These are phyloP conservation scores for Trichoderma koningiopsis DNA, from an alignment of 2,329 filamentous ascomycete genomes.

Conservation along the genomic window DNA sequence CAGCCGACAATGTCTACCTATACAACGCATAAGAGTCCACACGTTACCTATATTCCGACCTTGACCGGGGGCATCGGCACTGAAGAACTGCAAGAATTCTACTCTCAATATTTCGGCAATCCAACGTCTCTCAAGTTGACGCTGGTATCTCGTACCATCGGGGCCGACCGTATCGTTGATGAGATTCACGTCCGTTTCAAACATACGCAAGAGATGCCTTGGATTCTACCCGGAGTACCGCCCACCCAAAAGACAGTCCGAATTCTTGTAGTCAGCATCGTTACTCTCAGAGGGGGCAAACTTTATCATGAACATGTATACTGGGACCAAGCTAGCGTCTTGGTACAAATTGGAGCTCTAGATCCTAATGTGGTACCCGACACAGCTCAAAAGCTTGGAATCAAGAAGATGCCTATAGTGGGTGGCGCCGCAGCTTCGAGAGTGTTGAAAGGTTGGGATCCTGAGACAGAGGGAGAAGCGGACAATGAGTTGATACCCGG, in stretches of 20 bases:
- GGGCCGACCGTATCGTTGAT: conserved; percentile 65
- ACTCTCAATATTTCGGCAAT: conserved; percentile 66
- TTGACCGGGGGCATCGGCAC: conserved; percentile 65
- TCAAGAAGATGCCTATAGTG: conserved; percentile 44
- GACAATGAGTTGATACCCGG: conserved; percentile 46
- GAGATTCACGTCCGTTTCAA: conserved; percentile 63
- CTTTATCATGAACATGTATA: conserved; percentile 65
- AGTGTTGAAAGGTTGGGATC: conserved; percentile 39
- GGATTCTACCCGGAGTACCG: conserved; percentile 62
- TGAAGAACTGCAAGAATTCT: conserved; percentile 61
- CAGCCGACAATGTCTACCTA: conserved; percentile 63
- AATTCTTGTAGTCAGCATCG: conserved; percentile 61
- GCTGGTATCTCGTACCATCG: conserved; percentile 65
- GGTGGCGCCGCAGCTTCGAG: conserved; percentile 44
- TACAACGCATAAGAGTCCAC: conserved; percentile 63
- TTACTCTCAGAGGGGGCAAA: conserved; percentile 60
- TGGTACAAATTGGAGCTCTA: conserved; percentile 61
- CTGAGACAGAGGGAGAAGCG: conserved; percentile 45
- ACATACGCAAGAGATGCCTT: conserved; percentile 59
- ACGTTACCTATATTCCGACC: conserved; percentile 70
- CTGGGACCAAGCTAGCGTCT: conserved; percentile 64
- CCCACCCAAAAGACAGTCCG: conserved; percentile 55
- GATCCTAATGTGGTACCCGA: conserved; percentile 44
- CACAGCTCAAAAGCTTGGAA: conserved; percentile 38
- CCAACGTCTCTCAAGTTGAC: conserved; percentile 61